phyloP scores from a whole-genome alignment of 768 basidiomycete genomes.

The Podaxis mareebaensis region DNA sequence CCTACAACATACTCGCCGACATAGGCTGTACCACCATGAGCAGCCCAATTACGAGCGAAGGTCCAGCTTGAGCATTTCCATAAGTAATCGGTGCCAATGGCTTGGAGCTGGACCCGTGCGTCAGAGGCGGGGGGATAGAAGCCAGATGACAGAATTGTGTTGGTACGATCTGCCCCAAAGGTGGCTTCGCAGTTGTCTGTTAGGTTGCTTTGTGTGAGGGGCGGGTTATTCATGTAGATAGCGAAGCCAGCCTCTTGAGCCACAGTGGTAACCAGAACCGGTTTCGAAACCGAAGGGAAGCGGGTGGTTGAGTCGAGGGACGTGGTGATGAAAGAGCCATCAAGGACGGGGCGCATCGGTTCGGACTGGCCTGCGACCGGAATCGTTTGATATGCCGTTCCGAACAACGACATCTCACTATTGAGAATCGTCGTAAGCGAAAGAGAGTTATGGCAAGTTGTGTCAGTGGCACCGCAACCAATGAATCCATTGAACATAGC shows the following conservation, averaged over 20 bases:
- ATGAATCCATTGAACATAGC: slow-evolving; percentile 49
- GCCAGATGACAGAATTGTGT: slow-evolving; percentile 41
- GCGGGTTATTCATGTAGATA: slow-evolving; percentile 47
- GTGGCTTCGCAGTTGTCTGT: slow-evolving; percentile 36
- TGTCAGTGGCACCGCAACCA: slow-evolving; percentile 45
- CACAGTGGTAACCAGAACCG: slow-evolving; percentile 71
- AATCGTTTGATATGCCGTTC: slow-evolving; percentile 45
- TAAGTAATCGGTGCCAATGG: slow-evolving; percentile 65
- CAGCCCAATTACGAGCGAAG: slow-evolving; percentile 68
- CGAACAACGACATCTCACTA: slow-evolving; percentile 49
- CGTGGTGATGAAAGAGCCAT: slow-evolving; percentile 68
- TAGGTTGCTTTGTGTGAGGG: slow-evolving; percentile 42
- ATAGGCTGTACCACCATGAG: slow-evolving; percentile 62
- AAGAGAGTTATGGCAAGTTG: slow-evolving; percentile 51
- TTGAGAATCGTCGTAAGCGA: slow-evolving; percentile 52
- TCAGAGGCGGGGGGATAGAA: slow-evolving; percentile 51
- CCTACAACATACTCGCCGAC: slow-evolving; percentile 68
- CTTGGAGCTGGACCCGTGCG: slow-evolving; percentile 54
- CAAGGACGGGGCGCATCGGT: slow-evolving; percentile 68
- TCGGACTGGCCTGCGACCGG: slow-evolving; percentile 50
- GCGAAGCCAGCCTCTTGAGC: slow-evolving; percentile 70
- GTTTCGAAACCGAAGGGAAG: slow-evolving; percentile 63
- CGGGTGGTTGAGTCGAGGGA: slow-evolving; percentile 61
- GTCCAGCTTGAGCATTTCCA: slow-evolving; percentile 75
- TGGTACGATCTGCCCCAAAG: slow-evolving; percentile 49